Base-by-base conservation (phyloP, 2,329 filamentous ascomycete genomes). In the Aspergillus candidus region DNA sequence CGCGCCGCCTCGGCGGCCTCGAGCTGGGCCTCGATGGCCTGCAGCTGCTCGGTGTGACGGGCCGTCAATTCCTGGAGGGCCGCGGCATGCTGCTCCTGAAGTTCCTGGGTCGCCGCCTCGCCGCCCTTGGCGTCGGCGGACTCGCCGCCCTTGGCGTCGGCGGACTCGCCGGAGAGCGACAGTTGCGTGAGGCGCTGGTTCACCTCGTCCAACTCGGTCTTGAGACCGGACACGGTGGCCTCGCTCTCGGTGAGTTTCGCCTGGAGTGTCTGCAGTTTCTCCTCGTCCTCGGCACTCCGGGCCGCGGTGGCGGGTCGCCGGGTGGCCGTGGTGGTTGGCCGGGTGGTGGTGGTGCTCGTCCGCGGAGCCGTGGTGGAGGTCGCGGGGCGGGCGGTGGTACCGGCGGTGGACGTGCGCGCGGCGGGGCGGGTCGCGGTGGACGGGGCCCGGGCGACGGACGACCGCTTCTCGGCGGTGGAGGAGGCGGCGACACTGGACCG, bases 401-500 rank as follows among this genome's bases (percentile, higher is more conserved):
- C 47, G 11, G 59, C 52, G 11, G 59, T 53, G 10, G 57, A 49
- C 14, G 60, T 52, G 4, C 59, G 52, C 30, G 58, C 45, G 6
- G 50, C 40, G 14, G 60, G 54, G 18, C 55, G 51, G 12, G 66
- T 44, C 14, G 60, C 53, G 18, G 49, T 49, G 8, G 61, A 52
- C 37, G 48, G 49, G 12, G 52, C 40, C 14, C 53, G 55, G 8
- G 49, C 29, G 3, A 44, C 33, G 3, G 59, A 41, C 32, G 61
- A 44, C 44, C 62, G 66, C 43, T 58, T 61, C 37, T 66, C 63
- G 4, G 60, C 46, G 5, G 52, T 47, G n/a, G 62, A 47, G 4
- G 68, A 60, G 15, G 64, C 60, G 27, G 64, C 60, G 27, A 67
- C 59, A 47, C 63, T 69, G 17, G 63, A 61, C 46, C 66, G 62